A percentile compares a stretch with the other conserved stretches of the same genome.
Evolutionary conservation across 495 filamentous ascomycete species (phyloP).

Genomic region (Aspergillus taichungensis): DNA sequence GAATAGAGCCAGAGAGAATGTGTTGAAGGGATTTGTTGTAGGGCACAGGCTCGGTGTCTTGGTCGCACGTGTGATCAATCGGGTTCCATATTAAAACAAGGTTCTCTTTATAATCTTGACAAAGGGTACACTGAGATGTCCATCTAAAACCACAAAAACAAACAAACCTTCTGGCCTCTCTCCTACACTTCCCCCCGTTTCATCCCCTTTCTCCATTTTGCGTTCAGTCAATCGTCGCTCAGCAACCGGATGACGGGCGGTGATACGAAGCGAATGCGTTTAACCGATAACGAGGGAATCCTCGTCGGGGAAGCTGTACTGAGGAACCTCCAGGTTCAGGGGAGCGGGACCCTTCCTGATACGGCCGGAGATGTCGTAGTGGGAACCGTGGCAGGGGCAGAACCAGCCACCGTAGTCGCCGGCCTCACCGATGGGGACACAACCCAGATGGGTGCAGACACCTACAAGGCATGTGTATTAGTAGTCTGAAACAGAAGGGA

Average conservation of each 20-base stretch:
- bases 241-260: background rate
- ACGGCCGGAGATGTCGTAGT: slow-evolving; percentile 99
- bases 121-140: slow-evolving; percentile 25
- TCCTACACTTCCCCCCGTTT: slow-evolving; percentile 8
- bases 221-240: slow-evolving; percentile 12
- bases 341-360: slow-evolving; percentile 93
- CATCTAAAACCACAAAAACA: slow-evolving; percentile 34
- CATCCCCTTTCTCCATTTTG: slow-evolving; percentile 8
- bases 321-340: slow-evolving; percentile 90
- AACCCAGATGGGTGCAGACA: slow-evolving; percentile 98
- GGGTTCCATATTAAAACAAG: slow-evolving; percentile 40
- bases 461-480: slow-evolving; percentile 38
- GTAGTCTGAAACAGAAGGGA: slow-evolving; percentile 1
- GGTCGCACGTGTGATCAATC: background rate
- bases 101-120: slow-evolving; percentile 37
- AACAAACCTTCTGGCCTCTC: slow-evolving; percentile 14
- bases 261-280: slow-evolving; percentile 12
- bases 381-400: slow-evolving; percentile 99
- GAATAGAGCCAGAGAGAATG: slow-evolving; percentile 4
- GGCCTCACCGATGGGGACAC: slow-evolving; percentile 97
- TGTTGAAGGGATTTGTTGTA: slow-evolving; percentile 14
- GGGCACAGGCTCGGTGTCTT: slow-evolving; percentile 32
- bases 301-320: slow-evolving; percentile 79
- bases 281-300: slow-evolving; percentile 74
- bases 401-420: slow-evolving; percentile 99